A percentile compares a stretch with the other conserved stretches of the same genome.
Evolutionary conservation across 352 stramenopile species (phyloP).

Genomic region (Phytopythium montanum): DNA sequence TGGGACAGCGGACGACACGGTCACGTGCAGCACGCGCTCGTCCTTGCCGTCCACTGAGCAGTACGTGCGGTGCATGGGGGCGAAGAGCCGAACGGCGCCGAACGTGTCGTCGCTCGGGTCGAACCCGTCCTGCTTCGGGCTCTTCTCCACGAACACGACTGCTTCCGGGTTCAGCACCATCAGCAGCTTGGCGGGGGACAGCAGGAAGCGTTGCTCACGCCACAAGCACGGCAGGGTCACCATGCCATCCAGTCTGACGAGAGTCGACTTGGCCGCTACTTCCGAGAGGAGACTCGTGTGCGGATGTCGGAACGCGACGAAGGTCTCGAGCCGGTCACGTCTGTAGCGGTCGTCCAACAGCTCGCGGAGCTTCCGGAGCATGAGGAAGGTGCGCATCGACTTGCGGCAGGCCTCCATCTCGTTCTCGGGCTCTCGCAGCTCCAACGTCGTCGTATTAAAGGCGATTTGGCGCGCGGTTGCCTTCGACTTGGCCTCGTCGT

Average conservation of each 20-base stretch:
- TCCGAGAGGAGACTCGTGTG: conserved; percentile 46
- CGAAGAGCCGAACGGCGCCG: conserved; percentile 56
- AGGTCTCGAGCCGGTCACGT: conserved; percentile 44
- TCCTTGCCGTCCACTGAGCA: conserved; percentile 65
- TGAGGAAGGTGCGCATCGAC: conserved; percentile 66
- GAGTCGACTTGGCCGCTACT: conserved; percentile 19
- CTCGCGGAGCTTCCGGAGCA: conserved; percentile 45
- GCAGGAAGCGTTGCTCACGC: conserved; percentile 73
- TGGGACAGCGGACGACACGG: conserved; percentile 47
- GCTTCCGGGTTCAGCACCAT: conserved; percentile 77
- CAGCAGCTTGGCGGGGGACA: conserved; percentile 48
- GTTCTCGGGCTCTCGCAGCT: conserved; percentile 45
- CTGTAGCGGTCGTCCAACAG: conserved; percentile 42
- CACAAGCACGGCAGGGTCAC: conserved; percentile 67
- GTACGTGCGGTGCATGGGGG: conserved; percentile 70
- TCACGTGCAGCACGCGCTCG: conserved; percentile 66
- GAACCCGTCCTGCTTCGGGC: neutral
- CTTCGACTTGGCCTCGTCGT: conserved; percentile 6
- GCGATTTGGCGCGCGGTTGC: conserved; percentile 10
- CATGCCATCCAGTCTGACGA: conserved; percentile 54
- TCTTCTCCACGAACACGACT: conserved; percentile 60
- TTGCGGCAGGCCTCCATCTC: conserved; percentile 76
- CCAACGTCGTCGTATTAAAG: conserved; percentile 25
- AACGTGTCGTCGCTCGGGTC: conserved; percentile 27
- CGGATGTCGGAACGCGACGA: conserved; percentile 53